These are phyloP conservation scores for Microascus cirrosus DNA, from an alignment of 2,329 filamentous ascomycete genomes.

Conservation along the genomic window DNA sequence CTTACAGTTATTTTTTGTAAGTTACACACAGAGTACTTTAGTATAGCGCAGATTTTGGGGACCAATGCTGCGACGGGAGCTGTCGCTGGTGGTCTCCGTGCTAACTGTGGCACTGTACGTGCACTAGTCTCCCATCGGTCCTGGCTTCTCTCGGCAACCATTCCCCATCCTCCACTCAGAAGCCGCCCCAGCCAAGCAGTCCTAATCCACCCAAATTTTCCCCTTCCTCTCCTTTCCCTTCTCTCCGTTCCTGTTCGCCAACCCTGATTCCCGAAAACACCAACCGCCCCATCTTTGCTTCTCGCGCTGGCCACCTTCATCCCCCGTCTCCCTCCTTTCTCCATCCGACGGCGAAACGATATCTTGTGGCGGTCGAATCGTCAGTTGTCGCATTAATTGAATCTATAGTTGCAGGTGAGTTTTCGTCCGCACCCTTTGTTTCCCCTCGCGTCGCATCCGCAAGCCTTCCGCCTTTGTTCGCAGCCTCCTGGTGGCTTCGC, in stretches of 20 bases:
- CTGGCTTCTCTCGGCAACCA: neutral
- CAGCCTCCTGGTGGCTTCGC: neutral
- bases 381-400: neutral
- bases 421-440: neutral
- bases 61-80: neutral
- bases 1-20: neutral
- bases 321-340: neutral
- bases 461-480: neutral
- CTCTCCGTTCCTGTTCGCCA: neutral
- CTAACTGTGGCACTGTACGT: neutral
- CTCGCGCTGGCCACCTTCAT: neutral
- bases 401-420: slow-evolving; percentile 2
- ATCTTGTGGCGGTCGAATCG: neutral
- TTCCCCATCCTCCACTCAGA: neutral
- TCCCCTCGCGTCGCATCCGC: neutral
- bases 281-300: neutral
- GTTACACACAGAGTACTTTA: neutral
- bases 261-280: slow-evolving; percentile 4
- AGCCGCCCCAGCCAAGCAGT: neutral
- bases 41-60: no score
- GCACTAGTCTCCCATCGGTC: neutral
- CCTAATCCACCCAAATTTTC: neutral
- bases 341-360: neutral
- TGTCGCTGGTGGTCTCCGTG: neutral
- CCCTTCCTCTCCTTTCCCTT: neutral